Conservation (phyloP, 805 yeast genomes). For the Nakazawaea molendinolei region DNA sequence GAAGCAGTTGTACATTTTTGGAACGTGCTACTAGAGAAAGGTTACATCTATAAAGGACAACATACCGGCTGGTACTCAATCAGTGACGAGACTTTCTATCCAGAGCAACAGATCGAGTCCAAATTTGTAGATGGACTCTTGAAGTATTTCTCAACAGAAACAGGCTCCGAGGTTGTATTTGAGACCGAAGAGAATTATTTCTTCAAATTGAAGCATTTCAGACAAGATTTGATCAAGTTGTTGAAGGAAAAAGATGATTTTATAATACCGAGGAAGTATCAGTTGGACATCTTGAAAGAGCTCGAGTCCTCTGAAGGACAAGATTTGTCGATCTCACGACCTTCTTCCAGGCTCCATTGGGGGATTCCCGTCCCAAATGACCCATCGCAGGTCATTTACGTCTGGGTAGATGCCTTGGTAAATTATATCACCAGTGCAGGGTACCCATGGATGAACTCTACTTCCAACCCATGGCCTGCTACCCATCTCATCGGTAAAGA, state of each 20-base stretch:
- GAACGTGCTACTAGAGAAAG: constrained; percentile 51
- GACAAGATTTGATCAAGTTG: constrained; percentile 41
- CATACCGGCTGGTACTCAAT: constrained; percentile 95
- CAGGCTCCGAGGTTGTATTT: constrained; percentile 68
- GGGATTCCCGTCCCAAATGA: constrained; percentile 87
- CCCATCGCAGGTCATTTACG: constrained; percentile 73
- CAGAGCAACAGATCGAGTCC: constrained; percentile 65
- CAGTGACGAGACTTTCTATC: constrained; percentile 91
- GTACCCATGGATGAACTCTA: constrained; percentile 31
- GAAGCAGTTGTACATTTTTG: constrained; percentile 64
- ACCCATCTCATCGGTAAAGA: constrained; percentile 90
- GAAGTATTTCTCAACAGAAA: constrained; percentile 48
- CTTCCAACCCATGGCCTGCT: constrained; percentile 29
- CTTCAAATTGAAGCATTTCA: constrained; percentile 64
- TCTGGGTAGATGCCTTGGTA: constrained; percentile 93
- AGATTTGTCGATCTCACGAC: constrained; percentile 87
- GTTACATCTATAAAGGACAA: constrained; percentile 70
- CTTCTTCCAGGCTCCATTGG: constrained; percentile 73
- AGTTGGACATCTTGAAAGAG: constrained; percentile 49
- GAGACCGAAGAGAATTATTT: constrained; percentile 84
- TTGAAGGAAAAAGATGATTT: constrained; percentile 46
- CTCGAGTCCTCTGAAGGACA: constrained; percentile 39
- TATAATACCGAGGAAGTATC: constrained; percentile 59
- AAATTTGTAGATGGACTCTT: constrained; percentile 25
- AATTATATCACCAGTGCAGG: constrained; percentile 77